These are phyloP conservation scores for Cylindrotheca closterium DNA, from an alignment of 108 stramenopile genomes.

Conservation along the genomic window DNA sequence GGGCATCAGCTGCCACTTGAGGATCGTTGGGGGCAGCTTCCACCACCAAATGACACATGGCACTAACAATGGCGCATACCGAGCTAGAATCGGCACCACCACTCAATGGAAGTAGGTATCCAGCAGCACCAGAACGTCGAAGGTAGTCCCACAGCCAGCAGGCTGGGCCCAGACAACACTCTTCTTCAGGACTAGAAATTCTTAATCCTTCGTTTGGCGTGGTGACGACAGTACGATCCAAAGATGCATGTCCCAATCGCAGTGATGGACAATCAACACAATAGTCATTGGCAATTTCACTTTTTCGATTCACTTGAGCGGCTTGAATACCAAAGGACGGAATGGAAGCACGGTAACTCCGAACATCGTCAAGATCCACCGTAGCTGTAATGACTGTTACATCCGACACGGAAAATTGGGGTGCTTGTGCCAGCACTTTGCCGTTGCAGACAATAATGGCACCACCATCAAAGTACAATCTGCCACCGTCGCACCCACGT, in stretches of 20 bases:
- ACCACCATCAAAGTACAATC: constrained; percentile 95
- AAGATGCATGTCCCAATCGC: not conserved
- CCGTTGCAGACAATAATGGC: constrained; percentile 95
- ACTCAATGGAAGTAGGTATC: constrained; percentile 94
- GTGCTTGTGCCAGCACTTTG: constrained; percentile 87
- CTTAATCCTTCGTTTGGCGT: not conserved
- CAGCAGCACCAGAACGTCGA: constrained; percentile 88
- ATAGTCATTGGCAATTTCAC: constrained; percentile 11
- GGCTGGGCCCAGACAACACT: constrained; percentile 97
- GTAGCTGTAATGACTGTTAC: constrained; percentile 93
- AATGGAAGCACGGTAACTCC: constrained; percentile 83
- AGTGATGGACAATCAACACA: constrained; percentile 20
- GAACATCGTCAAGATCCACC: constrained; percentile 93
- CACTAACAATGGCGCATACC: constrained; percentile 94
- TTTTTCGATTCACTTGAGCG: constrained; percentile 18
- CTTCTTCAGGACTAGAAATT: constrained; percentile 84
- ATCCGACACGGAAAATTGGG: constrained; percentile 90
- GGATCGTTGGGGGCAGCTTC: constrained; percentile 59
- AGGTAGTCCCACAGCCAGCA: constrained; percentile 99
- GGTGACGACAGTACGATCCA: not conserved
- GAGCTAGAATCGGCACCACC: constrained; percentile 97
- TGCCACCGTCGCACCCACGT: constrained; percentile 96
- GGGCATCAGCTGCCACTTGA: constrained; percentile 61
- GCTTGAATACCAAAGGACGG: constrained; percentile 92
- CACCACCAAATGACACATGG: constrained; percentile 91